Base-by-base conservation (phyloP, 2,329 filamentous ascomycete species). In the Teratosphaeria zuluensis region DNA sequence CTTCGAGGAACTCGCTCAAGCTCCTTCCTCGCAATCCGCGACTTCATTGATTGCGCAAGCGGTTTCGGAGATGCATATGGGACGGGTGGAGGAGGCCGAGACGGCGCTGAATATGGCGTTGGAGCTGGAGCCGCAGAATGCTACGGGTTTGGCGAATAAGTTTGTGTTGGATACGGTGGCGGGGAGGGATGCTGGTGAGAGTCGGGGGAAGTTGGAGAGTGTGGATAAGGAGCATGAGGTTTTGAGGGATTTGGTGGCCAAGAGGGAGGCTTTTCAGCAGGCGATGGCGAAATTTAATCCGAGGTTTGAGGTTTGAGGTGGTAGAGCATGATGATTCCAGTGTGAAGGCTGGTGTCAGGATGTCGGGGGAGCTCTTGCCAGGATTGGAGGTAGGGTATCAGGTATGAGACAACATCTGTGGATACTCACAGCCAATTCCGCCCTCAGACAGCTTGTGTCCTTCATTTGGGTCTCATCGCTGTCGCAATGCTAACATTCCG, bases 1-100 rank as follows among this genome's bases (percentile, higher is more conserved):
- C 61, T 97, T 90, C 70, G 92, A 97, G 76, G 94, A 99, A 75
- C 84, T 97, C 54, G 92, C 94, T 4, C 90, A 95, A 71, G 87
- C 89, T 31, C 87, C 91, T 2, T 85, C 89, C 33, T 91, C 89
- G 19, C 86, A 90, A 54, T 89, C 89, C 16, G 81, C 86, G 56
- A 81, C 86, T 65, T 88, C 84, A 19, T 82, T 96, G 58, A 84
- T 96, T 61, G 87, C 90, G 21, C 94, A 97, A 77, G 92, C 92
- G 30, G 85, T 97, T 30, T 88, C 90, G 28, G 92, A 99, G 74
- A 78, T 97, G 56, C 94, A 97, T 71, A 84, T 97, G 31, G 92
- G 91, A 55, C 84, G 94, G 54, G 77, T 89, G 48, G 90, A 94
- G 62, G 94, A 97, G 78, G 90, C 92, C 0, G 89, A 96, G 75